Percentiles rank a stretch among this genome's conserved stretches.
phyloP scores from a whole-genome alignment of 192 early-diverging fungal genomes.

The Backusella circina region DNA sequence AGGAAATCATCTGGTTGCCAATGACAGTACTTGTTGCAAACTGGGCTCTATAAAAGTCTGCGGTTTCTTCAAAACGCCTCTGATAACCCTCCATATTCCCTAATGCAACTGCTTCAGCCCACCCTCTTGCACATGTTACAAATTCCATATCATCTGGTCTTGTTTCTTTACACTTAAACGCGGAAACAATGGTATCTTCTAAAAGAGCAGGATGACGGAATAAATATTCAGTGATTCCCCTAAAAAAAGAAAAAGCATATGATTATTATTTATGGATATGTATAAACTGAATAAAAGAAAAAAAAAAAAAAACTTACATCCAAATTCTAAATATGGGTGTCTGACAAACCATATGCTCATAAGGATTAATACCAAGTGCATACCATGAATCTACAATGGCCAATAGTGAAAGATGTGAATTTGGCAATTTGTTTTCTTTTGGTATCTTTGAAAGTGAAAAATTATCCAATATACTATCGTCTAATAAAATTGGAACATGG shows the following conservation, averaged over 20 bases:
- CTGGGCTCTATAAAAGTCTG: constrained; percentile 73
- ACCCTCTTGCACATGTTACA: constrained; percentile 82
- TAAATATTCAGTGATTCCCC: constrained; percentile 90
- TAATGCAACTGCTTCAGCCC: constrained; percentile 87
- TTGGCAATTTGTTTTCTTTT: constrained; percentile 61
- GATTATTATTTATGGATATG: not conserved
- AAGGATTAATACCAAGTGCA: constrained; percentile 78
- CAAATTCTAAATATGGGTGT: constrained; percentile 92
- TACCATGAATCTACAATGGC: constrained; percentile 96
- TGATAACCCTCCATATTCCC: constrained; percentile 82
- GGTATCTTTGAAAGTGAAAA: constrained; percentile 82
- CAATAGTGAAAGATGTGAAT: constrained; percentile 91
- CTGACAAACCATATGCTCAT: constrained; percentile 92
- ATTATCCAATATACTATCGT: constrained; percentile 78
- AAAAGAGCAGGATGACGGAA: constrained; percentile 79
- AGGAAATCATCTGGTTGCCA: constrained; percentile 55
- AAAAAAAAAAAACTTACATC: constrained; percentile 52
- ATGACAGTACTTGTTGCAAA: constrained; percentile 49
- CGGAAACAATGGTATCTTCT: constrained; percentile 83
- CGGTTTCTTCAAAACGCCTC: constrained; percentile 77
- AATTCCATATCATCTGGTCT: constrained; percentile 86
- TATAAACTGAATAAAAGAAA: too few relatives aligned
- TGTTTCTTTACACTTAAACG: constrained; percentile 68
- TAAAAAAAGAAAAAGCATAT: constrained; percentile 19
- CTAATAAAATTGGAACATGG: constrained; percentile 67